Evolutionary conservation across 2,329 filamentous ascomycete species (phyloP), one percentile per base, ranked within the genome.

Genomic region (Aspergillus glaucus): DNA sequence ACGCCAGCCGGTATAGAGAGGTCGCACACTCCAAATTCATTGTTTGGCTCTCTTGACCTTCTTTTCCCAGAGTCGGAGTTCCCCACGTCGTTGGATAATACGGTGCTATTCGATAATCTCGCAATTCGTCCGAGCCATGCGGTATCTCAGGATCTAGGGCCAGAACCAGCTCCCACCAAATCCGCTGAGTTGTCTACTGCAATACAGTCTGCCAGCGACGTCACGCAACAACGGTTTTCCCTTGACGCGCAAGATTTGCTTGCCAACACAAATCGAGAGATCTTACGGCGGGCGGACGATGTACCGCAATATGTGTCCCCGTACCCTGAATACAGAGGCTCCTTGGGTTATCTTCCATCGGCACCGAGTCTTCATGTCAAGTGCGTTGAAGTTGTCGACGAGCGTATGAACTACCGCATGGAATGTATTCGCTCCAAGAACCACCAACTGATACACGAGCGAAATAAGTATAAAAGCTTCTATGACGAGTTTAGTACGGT

Each of bases 261-360:
- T 40, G 47, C 57, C 6, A 60, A 45, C 37, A 49, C 56, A 14
- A 49, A 42, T 22, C 59, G 60, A 19, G 62, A 66, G 44, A 48
- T 55, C 17, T 47, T 62, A 43, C 51, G 55, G 37, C 54, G 52
- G 10, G 49, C 62, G 9, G 36, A 47, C 10, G 46, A 55, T 24
- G 45, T 53, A 32, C 52, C 53, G 2, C 48, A 61, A 24, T 64
- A 66, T 44, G 46, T 60, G 5, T 68, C 65, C 1, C 66, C 66
- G 6, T 69, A 68, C 49, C 62, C 62, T 14, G 45, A 42, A 15
- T 54, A 56, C 24, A 54, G 55, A 12, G 60, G 62, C 2, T 51
- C 51, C 8, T 44, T 66, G 21, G 61, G 58, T 2, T 65, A 65
- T 44, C 50, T 63, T 41, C 62, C 62, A 26, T 68, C 66, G 4